Conservation (phyloP, 176 grass and related monocot genomes). For the Phoenix dactylifera region DNA sequence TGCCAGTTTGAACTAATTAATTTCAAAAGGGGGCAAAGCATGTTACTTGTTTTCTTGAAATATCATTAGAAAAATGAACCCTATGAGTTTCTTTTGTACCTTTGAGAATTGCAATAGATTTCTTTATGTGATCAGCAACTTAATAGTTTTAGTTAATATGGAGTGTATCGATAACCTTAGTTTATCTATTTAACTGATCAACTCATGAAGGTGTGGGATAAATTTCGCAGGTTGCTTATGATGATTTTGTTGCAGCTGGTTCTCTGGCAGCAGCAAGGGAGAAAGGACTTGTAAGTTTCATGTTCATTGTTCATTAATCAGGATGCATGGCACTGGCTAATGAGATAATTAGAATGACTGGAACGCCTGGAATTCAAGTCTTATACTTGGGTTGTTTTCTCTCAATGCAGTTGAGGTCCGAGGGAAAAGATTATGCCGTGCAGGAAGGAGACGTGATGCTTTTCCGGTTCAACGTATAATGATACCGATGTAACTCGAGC, state of each 20-base stretch:
- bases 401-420: slow-evolving; percentile 60
- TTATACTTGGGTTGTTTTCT: slow-evolving; percentile 9
- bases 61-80: too few species aligned
- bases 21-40: too few species aligned
- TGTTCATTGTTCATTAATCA: neutral
- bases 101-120: too few species aligned
- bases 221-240: slow-evolving; percentile 65
- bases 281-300: slow-evolving; percentile 80
- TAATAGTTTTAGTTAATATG: too few species aligned
- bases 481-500: neutral
- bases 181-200: too few species aligned
- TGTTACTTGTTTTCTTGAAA: too few species aligned
- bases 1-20: too few species aligned
- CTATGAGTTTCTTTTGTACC: too few species aligned
- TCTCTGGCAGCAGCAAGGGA: slow-evolving; percentile 82
- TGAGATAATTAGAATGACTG: neutral
- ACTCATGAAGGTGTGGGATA: neutral
- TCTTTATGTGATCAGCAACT: too few species aligned
- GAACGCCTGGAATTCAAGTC: neutral
- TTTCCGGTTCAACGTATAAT: slow-evolving; percentile 91
- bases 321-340: neutral
- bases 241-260: slow-evolving; percentile 76
- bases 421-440: slow-evolving; percentile 92
- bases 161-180: too few species aligned
- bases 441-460: slow-evolving; percentile 97